Evolutionary conservation across 352 stramenopile genomes (phyloP), one percentile per base, ranked within the genome.

Genomic region (Globisporangium parvum): DNA sequence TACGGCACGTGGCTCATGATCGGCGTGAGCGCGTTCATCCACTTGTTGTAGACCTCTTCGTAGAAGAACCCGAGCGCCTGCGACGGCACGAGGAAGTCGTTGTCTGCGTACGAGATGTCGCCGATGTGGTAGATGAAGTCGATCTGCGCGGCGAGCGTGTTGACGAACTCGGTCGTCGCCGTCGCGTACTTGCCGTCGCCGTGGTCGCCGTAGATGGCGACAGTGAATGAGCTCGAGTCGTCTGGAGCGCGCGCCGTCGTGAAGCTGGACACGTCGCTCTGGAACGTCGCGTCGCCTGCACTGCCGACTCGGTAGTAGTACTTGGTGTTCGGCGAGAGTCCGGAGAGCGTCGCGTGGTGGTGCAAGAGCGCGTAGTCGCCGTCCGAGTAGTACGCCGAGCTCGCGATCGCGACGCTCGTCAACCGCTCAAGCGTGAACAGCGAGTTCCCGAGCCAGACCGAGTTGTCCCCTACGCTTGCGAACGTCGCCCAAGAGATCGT

Each of bases 21-120:
- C 2, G 76, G 66, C 33, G 69, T 61, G 37, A 93, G 53, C 51
- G 67, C 55, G 51, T 86, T 81, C 78, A 96, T 91, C 70, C 73
- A 96, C 55, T 78, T 70, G 67, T 96, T 92, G 69, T 85, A 96
- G 6, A 79, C 75, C 46, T 93, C 71, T 47, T 96, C 86, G 67
- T 93, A 96, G 55, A 88, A 88, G 70, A 96, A 96, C 0, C 76
- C 70, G 0, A 72, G 48, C 10, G 41, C 46, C 49, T 84, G 60
- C 2, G 52, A 60, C 21, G 37, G 31, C 24, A 26, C 65, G 39
- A 60, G 54, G 45, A 66, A 71, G 44, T 67, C 60, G 23, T 73
- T 50, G 44, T 73, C 68, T 0, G 67, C 65, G 42, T 75, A 90
- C 60, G 67, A 77, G 26, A 91, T 80, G 53, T 92, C 81, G 14